Evolutionary conservation across 108 stramenopile species (phyloP), one percentile per base, ranked within the genome.

Genomic region (Skeletonema grethae): DNA sequence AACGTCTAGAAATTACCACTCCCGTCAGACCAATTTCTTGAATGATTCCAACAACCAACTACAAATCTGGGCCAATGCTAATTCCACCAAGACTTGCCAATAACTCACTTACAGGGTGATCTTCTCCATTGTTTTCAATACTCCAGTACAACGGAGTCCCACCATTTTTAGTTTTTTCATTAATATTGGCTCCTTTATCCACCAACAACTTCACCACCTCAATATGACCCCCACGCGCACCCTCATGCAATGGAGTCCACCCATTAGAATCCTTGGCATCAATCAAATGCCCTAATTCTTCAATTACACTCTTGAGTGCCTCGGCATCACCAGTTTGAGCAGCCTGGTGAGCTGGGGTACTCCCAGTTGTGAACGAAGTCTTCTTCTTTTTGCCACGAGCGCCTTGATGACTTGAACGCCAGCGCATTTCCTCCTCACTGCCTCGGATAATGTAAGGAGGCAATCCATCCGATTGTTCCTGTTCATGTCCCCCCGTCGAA

Each of bases 201-300:
- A 93, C 65, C 66, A 96, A 66, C 31, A 79, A 78, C 61, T 86
- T 74, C 9, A 92, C 90, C 1, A 90, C 86, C 10, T 92, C 91
- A 30, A 84, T 46, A 67, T 93, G 88, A 4, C 92, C 95, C 13
- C 77, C 88, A 24, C 95, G 65, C 1, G 86, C 88, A 56, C 80
- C 92, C 69, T 96, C 95, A 68, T 93, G 92, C 0, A 95, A 41
- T 6, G 92, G 92, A 22, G 87, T 85, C 95, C 95, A 96, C 7
- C 90, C 95, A 84, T 96, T 96, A 4, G 18, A 69, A 75, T 96
- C 95, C 64, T 75, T 83, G n/a, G 82, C 84, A 60, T 88, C 69
- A 22, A 93, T 63, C n/a, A 84, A 39, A 43, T 84, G 67, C 50
- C 83, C 88, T 34, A 90, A 64, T 13, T 77, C 74, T 8, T 82